These are phyloP conservation scores for Malus sylvestris DNA, from an alignment of 306 rosid genomes.

Conservation along the genomic window DNA sequence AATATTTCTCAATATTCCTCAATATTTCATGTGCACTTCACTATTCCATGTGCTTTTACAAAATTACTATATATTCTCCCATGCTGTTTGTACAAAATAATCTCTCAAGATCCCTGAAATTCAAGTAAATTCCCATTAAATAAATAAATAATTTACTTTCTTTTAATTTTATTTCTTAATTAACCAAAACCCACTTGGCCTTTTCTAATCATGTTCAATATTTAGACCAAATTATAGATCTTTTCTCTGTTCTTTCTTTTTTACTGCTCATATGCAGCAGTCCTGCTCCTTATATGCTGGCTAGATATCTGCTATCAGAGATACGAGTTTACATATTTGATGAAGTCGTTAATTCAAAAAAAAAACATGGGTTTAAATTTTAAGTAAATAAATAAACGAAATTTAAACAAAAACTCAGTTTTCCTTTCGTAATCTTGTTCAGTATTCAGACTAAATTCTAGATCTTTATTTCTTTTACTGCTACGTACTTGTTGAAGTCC, in stretches of 20 bases:
- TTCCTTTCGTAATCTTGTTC: not conserved
- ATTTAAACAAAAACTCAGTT: not conserved
- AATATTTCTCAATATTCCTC: conserved; percentile 18
- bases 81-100: conserved; percentile 22
- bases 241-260: too few species aligned
- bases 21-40: conserved; percentile 62
- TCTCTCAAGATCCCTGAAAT: conserved; percentile 13
- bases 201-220: conserved; percentile 3
- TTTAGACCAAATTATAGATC: not conserved
- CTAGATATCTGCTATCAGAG: too few species aligned
- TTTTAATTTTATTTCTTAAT: not conserved
- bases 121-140: conserved; percentile 6
- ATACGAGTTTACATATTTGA: not conserved
- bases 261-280: too few species aligned
- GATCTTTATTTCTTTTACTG: not conserved
- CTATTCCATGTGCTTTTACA: conserved; percentile 46
- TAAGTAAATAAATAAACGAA: not conserved
- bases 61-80: not conserved
- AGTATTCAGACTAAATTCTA: too few species aligned
- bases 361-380: too few species aligned
- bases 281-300: not conserved
- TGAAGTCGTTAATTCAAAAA: not conserved
- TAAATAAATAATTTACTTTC: not conserved
- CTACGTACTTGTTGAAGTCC: not conserved
- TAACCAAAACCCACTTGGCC: conserved; percentile 10